phyloP scores from a whole-genome alignment of 768 basidiomycete species.

The Trametes gibbosa region DNA sequence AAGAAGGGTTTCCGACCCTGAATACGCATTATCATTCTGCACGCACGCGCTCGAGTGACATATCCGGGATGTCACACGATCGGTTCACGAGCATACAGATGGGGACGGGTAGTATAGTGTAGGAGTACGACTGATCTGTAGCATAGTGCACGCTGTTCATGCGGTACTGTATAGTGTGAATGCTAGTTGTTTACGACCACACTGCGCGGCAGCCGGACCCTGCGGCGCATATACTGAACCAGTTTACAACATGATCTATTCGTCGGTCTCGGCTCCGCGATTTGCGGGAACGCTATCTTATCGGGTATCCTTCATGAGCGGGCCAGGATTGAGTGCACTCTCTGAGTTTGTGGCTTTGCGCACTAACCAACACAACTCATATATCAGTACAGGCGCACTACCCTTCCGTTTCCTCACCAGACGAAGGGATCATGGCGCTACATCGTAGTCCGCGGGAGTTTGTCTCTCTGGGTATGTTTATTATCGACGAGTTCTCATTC shows the following conservation, averaged over 20 bases:
- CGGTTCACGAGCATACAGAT: not conserved
- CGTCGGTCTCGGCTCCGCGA: too few relatives aligned
- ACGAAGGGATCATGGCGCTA: constrained; percentile 15
- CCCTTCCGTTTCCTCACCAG: too few relatives aligned
- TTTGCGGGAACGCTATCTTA: too few relatives aligned
- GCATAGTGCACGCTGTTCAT: not conserved
- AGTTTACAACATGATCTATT: too few relatives aligned
- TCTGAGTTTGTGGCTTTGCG: too few relatives aligned
- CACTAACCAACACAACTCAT: too few relatives aligned
- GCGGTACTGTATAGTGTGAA: not conserved
- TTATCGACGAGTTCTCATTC: constrained; percentile 79
- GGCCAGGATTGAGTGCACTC: too few relatives aligned
- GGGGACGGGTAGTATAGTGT: not conserved
- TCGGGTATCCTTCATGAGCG: too few relatives aligned
- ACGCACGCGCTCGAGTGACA: not conserved
- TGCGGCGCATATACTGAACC: too few relatives aligned
- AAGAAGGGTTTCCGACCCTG: constrained; percentile 25
- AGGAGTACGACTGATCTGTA: constrained; percentile 1
- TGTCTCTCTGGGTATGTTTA: constrained; percentile 85
- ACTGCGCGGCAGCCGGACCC: too few relatives aligned
- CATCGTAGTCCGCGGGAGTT: constrained; percentile 34
- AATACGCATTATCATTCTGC: not conserved
- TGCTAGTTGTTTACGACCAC: constrained; percentile 5
- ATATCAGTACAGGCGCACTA: too few relatives aligned
- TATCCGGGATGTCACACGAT: not conserved